Evolutionary conservation across 352 stramenopile species (phyloP).

Genomic region (Phytophthora constricta): DNA sequence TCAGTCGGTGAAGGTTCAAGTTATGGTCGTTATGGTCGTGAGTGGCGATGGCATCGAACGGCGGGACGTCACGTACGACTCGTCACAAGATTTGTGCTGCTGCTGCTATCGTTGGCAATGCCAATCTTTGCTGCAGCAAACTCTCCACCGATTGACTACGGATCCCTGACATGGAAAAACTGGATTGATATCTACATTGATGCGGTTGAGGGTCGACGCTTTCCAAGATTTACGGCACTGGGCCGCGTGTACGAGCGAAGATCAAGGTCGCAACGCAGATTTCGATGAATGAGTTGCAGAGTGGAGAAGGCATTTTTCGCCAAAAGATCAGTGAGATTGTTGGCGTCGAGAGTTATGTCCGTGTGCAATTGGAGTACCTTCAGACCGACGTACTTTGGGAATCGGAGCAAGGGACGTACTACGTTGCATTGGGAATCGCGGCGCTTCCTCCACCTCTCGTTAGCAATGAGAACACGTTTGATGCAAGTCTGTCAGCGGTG

Average conservation of each 20-base stretch:
- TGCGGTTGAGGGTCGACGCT: background rate
- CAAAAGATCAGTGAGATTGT: conserved; percentile 25
- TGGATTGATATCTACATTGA: conserved; percentile 13
- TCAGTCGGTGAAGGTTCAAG: too few relatives aligned
- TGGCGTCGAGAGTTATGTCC: conserved; percentile 14
- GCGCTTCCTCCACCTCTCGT: conserved; percentile 9
- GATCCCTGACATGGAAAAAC: conserved; percentile 19
- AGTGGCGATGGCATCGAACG: too few relatives aligned
- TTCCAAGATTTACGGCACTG: conserved; percentile 3
- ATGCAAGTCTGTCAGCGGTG: background rate
- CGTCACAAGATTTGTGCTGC: conserved; percentile 5
- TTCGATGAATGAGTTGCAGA: conserved; percentile 14
- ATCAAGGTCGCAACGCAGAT: conserved; percentile 21
- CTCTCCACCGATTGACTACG: conserved; percentile 21
- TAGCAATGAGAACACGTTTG: conserved; percentile 1
- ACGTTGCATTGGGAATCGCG: conserved; percentile 23
- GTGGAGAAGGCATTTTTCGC: conserved; percentile 23
- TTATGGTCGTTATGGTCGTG: too few relatives aligned
- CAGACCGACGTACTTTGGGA: conserved; percentile 20
- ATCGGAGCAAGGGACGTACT: conserved; percentile 13
- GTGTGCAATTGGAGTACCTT: conserved; percentile 33
- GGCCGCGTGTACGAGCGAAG: too few relatives aligned
- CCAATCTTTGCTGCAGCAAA: conserved; percentile 3
- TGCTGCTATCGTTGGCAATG: background rate
- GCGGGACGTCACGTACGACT: too few relatives aligned